Base-by-base conservation (phyloP, 331 rosid genomes). In the Rosa hybrid region DNA sequence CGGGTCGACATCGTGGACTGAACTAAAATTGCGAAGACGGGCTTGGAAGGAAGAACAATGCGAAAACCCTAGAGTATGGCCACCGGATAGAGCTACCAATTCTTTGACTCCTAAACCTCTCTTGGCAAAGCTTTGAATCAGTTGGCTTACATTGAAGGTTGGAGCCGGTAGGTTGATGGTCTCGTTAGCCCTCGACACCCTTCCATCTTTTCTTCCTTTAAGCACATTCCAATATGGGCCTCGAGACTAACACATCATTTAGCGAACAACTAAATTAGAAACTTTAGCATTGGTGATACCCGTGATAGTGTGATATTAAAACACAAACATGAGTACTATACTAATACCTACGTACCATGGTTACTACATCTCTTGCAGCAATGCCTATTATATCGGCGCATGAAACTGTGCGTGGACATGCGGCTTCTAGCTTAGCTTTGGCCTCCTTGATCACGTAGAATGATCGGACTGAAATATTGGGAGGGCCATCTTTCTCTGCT, bases 401-500 rank as follows among this genome's bases (percentile, higher is more conserved):
- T 9, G 97, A 92, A 76, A 91, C 91, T 12, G 86, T 84, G 59
- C 12, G 85, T 5, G 98, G 97, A 78, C 98, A 91, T 72, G 89
- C 89, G 53, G 48, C 77, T 83, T 92, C 98, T 60, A 94, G 90
- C 88, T 87, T 88, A 49, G 89, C 84, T 81, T 94, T 92, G 49
- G 92, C 95, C 11, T 89, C 87, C 8, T 91, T 92, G 0, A 94
- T 88, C 74, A 94, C 92, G 17, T 92, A 89, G 87, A 91, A 92
- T 5, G 96, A 85, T 76, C 87, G 62, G 54, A 89, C 77, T 27
- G 98, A 92, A 69, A 88, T 30, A 68, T 91, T 91, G 14, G 96
- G 96, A 81, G 95, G 94, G 10, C 94, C 94, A 11, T 92, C 96
- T 89, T 89, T 94, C 92, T 94, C 98, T 34, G 93, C 95, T 75